Conservation (phyloP, 441 rosid genomes). For the Gossypium gossypioides region DNA sequence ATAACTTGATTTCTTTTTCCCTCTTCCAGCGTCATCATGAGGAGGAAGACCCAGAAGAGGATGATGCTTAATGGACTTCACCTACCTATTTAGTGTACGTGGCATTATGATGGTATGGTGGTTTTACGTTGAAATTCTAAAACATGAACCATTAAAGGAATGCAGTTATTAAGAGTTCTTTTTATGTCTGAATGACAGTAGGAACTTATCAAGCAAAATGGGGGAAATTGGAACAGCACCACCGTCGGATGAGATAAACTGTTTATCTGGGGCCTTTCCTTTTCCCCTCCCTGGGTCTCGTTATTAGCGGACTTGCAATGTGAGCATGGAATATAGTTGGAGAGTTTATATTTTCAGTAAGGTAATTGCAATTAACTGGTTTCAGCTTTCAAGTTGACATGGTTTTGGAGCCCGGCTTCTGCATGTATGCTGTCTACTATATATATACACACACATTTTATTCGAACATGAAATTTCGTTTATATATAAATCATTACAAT, state of each 20-base stretch:
- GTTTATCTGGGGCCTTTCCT: neutral
- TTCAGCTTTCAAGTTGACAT: neutral
- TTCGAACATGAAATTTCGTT: no score
- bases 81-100: neutral
- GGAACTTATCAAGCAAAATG: neutral
- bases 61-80: neutral
- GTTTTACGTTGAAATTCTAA: neutral
- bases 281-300: neutral
- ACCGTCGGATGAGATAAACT: neutral
- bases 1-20: neutral
- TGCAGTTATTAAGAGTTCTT: neutral
- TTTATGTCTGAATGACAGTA: neutral
- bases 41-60: neutral
- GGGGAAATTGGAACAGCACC: neutral
- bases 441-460: neutral
- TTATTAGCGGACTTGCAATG: neutral
- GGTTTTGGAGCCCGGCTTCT: neutral
- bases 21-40: neutral
- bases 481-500: no score
- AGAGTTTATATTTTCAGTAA: neutral
- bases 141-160: neutral
- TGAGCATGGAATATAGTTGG: neutral
- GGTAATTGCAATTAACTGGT: neutral
- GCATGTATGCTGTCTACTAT: neutral
- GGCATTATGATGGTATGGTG: neutral